Evolutionary conservation across 139 green algal genomes (phyloP).

Genomic region (Coccomyxa sp.): DNA sequence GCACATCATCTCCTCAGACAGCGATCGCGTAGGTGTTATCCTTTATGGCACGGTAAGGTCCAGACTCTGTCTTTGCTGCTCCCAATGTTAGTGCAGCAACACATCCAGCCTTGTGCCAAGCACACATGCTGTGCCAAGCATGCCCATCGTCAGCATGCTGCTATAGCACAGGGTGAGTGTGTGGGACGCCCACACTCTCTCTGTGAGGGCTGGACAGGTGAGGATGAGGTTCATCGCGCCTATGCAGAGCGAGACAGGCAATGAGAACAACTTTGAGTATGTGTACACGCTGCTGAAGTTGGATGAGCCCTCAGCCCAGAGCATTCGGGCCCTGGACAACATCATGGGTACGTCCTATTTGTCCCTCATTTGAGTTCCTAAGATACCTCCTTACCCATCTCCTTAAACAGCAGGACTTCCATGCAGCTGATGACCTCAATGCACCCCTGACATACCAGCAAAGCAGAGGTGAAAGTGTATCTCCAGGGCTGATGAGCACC

Average conservation of each 20-base stretch:
- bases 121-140: not conserved
- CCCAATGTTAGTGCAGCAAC: not conserved
- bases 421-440: too few relatives aligned
- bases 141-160: not conserved
- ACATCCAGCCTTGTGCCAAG: not conserved
- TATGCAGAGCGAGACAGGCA: slow-evolving; percentile 16
- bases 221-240: too few relatives aligned
- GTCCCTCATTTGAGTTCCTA: too few relatives aligned
- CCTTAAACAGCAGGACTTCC: too few relatives aligned
- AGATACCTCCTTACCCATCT: too few relatives aligned
- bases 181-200: too few relatives aligned
- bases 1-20: slow-evolving; percentile 21
- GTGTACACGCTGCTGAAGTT: slow-evolving; percentile 17
- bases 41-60: slow-evolving; percentile 35
- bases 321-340: slow-evolving; percentile 7
- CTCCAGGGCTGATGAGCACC: too few relatives aligned
- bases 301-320: slow-evolving; percentile 14
- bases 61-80: too few relatives aligned
- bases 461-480: too few relatives aligned
- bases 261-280: slow-evolving; percentile 15
- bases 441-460: too few relatives aligned
- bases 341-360: not conserved
- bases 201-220: too few relatives aligned
- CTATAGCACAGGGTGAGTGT: too few relatives aligned
- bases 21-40: slow-evolving; percentile 23